phyloP scores from a whole-genome alignment of 371 early-diverging fungal genomes.

The Mucor plumbeus region DNA sequence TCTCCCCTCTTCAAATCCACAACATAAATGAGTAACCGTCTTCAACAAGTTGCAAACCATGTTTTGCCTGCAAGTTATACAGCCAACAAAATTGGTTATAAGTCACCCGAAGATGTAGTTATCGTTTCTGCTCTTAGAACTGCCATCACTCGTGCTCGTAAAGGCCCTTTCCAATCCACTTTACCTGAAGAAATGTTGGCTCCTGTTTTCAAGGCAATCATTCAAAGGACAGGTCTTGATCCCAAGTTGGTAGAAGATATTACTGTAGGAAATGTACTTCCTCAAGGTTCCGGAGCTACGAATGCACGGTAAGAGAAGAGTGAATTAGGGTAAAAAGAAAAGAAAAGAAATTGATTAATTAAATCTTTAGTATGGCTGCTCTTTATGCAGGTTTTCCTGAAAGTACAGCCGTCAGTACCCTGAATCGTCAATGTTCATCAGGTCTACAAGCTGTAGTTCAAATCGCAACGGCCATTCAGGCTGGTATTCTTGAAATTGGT shows the following conservation, averaged over 20 bases:
- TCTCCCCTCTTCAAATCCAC: too few relatives aligned
- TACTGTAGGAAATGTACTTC: slow-evolving; percentile 92
- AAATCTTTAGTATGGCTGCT: slow-evolving; percentile 75
- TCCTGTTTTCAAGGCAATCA: slow-evolving; percentile 79
- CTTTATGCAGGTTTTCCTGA: slow-evolving; percentile 95
- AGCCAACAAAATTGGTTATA: slow-evolving; percentile 62
- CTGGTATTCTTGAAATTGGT: slow-evolving; percentile 94
- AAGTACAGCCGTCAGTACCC: slow-evolving; percentile 80
- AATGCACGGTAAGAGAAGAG: slow-evolving; percentile 41
- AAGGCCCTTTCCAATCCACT: slow-evolving; percentile 94
- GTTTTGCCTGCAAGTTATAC: slow-evolving; percentile 14
- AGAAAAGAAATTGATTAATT: not conserved
- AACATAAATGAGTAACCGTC: slow-evolving; percentile 23
- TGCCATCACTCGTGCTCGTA: slow-evolving; percentile 87
- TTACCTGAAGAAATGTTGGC: slow-evolving; percentile 85
- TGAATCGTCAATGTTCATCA: slow-evolving; percentile 97
- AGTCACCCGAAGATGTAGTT: slow-evolving; percentile 86
- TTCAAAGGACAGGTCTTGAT: slow-evolving; percentile 84
- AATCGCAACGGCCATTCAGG: slow-evolving; percentile 90
- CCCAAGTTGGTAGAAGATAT: slow-evolving; percentile 92
- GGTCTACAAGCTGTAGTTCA: slow-evolving; percentile 94
- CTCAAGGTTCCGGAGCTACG: slow-evolving; percentile 93
- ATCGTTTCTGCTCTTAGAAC: slow-evolving; percentile 90
- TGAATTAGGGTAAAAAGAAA: too few relatives aligned
- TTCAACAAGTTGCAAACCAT: slow-evolving; percentile 27